Percentiles rank a stretch among this genome's conserved stretches.
phyloP scores from a whole-genome alignment of 2,329 filamentous ascomycete species.

The Claviceps sp. region DNA sequence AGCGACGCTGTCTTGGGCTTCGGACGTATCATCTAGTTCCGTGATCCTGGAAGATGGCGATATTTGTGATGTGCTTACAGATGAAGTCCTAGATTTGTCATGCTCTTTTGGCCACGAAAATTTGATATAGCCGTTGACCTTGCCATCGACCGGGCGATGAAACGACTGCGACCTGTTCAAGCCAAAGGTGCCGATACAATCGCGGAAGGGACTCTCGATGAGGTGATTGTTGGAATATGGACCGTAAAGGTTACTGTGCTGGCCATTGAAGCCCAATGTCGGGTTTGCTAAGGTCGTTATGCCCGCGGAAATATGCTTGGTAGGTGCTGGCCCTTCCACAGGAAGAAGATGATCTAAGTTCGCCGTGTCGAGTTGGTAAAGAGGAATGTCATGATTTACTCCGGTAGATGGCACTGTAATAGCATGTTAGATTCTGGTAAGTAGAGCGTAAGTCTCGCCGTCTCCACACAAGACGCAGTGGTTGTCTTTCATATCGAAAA shows the following conservation, averaged over 20 bases:
- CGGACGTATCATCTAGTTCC: neutral
- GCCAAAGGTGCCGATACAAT: conserved; percentile 17
- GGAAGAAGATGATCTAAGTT: neutral
- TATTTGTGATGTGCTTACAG: neutral
- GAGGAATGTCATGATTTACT: conserved; percentile 7
- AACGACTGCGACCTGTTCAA: conserved; percentile 13
- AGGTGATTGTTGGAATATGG: neutral
- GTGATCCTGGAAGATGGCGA: neutral
- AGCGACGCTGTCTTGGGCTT: neutral
- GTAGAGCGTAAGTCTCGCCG: conserved; percentile 14
- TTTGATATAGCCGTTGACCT: conserved; percentile 26
- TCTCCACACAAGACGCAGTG: neutral
- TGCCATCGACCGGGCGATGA: conserved; percentile 18
- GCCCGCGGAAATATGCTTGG: neutral
- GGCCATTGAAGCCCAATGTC: neutral
- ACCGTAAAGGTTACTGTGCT: neutral
- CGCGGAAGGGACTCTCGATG: conserved; percentile 20
- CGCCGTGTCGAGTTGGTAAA: neutral
- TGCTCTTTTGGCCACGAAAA: conserved; percentile 20
- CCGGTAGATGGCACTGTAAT: conserved; percentile 13
- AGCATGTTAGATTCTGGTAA: conserved; percentile 16
- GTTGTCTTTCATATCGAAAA: neutral
- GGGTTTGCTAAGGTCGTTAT: neutral
- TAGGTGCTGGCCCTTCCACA: neutral
- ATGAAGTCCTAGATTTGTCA: neutral